Conservation (phyloP, 306 rosid genomes). For the Fragaria ananassa region DNA sequence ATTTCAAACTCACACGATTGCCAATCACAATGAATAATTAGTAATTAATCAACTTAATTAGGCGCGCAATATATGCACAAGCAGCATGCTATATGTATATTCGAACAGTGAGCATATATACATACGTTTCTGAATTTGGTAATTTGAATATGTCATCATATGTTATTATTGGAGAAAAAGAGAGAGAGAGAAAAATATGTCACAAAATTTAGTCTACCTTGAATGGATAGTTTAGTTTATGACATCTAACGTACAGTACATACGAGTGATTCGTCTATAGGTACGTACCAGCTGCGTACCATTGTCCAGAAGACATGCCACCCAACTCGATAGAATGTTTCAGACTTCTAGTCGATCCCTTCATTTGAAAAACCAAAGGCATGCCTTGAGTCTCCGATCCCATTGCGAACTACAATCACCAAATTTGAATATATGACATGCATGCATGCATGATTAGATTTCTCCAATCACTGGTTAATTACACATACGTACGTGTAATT, state of each 20-base stretch:
- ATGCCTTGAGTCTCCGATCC: background rate
- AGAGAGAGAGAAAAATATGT: background rate
- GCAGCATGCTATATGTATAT: background rate
- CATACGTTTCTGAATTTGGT: background rate
- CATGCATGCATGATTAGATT: background rate
- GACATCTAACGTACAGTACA: background rate
- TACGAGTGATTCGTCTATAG: background rate
- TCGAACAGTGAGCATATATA: background rate
- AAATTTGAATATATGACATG: background rate
- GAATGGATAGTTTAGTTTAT: background rate
- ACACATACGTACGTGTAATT: background rate
- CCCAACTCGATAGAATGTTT: constrained; percentile 13
- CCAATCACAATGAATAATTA: background rate
- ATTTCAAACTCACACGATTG: background rate
- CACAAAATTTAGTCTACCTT: background rate
- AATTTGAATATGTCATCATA: background rate
- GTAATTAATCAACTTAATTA: background rate
- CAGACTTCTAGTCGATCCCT: background rate
- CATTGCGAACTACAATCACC: background rate
- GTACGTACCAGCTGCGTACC: background rate
- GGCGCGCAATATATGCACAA: constrained; percentile 14
- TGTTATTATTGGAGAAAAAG: background rate
- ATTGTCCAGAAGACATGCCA: constrained; percentile 14
- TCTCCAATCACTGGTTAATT: background rate
- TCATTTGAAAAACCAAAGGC: constrained; percentile 16